Conservation (phyloP, 352 stramenopile species). For the Phytopythium montanum region DNA sequence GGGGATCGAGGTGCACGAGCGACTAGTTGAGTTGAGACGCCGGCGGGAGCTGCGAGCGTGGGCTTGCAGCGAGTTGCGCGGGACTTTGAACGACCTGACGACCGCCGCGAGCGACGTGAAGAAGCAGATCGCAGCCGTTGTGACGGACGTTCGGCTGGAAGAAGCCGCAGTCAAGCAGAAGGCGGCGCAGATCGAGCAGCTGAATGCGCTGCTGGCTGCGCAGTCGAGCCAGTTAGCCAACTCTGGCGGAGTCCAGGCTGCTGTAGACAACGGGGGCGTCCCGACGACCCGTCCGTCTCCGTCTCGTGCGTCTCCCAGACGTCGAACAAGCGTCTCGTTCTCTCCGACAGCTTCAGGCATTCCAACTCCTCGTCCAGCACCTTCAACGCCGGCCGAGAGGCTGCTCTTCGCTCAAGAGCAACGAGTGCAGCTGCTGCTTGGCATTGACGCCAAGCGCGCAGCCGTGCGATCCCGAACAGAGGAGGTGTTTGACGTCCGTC, state of each 20-base stretch:
- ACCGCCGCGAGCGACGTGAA: constrained; percentile 58
- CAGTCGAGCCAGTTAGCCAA: background rate
- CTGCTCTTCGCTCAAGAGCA: constrained; percentile 3
- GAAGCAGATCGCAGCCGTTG: constrained; percentile 41
- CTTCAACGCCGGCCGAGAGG: background rate
- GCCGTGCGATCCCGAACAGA: constrained; percentile 39
- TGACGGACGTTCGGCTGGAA: constrained; percentile 49
- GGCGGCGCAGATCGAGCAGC: constrained; percentile 47
- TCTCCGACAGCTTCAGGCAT: background rate
- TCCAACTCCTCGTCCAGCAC: background rate
- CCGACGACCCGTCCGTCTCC: background rate
- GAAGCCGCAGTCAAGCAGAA: constrained; percentile 50
- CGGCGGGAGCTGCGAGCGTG: constrained; percentile 47
- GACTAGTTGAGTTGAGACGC: constrained; percentile 32
- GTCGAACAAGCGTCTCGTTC: background rate
- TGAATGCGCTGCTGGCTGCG: constrained; percentile 5
- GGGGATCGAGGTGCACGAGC: constrained; percentile 25
- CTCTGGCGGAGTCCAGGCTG: background rate
- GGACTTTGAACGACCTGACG: constrained; percentile 45
- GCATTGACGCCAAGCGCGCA: constrained; percentile 4
- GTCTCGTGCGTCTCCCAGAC: background rate
- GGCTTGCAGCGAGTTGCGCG: constrained; percentile 52
- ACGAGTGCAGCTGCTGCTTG: constrained; percentile 7
- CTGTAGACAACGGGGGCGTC: background rate
- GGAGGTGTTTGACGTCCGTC: constrained; percentile 61